Base-by-base conservation (phyloP, 345 rosid species). In the Gossypioides kirkii region DNA sequence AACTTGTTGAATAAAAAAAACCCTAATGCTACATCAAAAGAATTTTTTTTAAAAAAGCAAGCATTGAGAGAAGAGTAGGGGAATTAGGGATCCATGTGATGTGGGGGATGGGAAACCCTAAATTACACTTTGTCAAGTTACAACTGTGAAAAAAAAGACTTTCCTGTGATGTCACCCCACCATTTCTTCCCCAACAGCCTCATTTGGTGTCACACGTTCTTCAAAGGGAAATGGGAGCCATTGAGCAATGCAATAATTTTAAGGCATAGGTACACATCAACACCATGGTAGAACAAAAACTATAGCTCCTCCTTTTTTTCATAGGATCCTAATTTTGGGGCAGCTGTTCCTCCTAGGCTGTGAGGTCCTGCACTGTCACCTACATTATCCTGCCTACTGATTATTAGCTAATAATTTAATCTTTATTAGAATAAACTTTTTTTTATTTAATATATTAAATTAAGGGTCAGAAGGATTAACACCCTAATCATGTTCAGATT, bases 241-340 rank as follows among this genome's bases (percentile, higher is more conserved):
- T 5, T 50, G 20, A 14, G 16, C 13, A 47, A 47, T 47, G 20
- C 38, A 42, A 13, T 67, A n/a, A 22, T 5, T 66, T 23, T 46
- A 23, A 62, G 38, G n/a, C 28, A 64, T 5, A 41, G 28, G 69
- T 63, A 18, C 68, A 41, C 23, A 6, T 5, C 38, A 54, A 9
- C 59, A 54, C 13, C 26, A 32, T 32, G 25, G 41, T 38, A 68
- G 18, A 45, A 76, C 26, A 2, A 61, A 58, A 63, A 63, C 38
- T 13, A 18, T 17, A 66, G 53, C 36, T 45, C 59, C 2, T 20
- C 59, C 2, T 20, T 32, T 66, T 20, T 32, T 66, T 69, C 80
- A 82, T 82, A 79, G 85, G 87, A 85, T 82, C 84, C 84, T 77
- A 32, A 26, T 76, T 72, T 61, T 49, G 5, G 79, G 80, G 80